phyloP scores from a whole-genome alignment of 2,329 filamentous ascomycete species.

The Aspergillus puulaauensis region DNA sequence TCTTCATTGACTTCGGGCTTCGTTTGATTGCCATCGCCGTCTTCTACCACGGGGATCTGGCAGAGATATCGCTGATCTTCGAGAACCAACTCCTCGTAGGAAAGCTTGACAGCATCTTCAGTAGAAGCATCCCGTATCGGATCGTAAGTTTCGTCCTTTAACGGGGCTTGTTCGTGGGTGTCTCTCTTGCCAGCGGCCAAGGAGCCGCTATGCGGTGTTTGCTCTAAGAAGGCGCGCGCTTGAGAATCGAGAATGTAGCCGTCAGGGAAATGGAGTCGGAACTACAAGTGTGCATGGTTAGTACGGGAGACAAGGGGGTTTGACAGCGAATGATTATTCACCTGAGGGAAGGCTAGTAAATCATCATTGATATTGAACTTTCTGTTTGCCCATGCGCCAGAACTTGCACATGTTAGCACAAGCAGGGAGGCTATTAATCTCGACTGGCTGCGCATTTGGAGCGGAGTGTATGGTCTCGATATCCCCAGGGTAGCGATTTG shows the following conservation, averaged over 20 bases:
- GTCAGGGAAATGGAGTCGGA: conserved; percentile 74
- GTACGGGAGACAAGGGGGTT: neutral
- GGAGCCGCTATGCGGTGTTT: conserved; percentile 19
- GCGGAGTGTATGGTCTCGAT: neutral
- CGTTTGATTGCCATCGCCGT: conserved; percentile 64
- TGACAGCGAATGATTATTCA: conserved; percentile 40
- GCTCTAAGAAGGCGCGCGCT: conserved; percentile 57
- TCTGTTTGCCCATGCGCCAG: conserved; percentile 50
- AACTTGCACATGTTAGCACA: conserved; percentile 30
- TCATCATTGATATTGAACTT: conserved; percentile 88
- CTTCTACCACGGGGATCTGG: conserved; percentile 70
- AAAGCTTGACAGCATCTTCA: conserved; percentile 16
- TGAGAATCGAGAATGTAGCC: conserved; percentile 70
- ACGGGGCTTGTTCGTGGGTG: conserved; percentile 27
- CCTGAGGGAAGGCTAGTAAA: conserved; percentile 81
- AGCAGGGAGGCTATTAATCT: conserved; percentile 29
- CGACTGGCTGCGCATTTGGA: conserved; percentile 25
- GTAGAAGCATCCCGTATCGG: conserved; percentile 35
- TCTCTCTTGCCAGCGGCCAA: conserved; percentile 16
- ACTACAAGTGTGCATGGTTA: conserved; percentile 52
- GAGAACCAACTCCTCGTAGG: conserved; percentile 74
- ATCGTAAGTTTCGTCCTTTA: conserved; percentile 15
- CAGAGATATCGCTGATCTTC: conserved; percentile 76
- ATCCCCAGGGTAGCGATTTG: neutral
- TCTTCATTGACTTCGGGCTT: conserved; percentile 60